Evolutionary conservation across 1,284 basidiomycete genomes (phyloP).

Genomic region (Apiotrichum laibachii): DNA sequence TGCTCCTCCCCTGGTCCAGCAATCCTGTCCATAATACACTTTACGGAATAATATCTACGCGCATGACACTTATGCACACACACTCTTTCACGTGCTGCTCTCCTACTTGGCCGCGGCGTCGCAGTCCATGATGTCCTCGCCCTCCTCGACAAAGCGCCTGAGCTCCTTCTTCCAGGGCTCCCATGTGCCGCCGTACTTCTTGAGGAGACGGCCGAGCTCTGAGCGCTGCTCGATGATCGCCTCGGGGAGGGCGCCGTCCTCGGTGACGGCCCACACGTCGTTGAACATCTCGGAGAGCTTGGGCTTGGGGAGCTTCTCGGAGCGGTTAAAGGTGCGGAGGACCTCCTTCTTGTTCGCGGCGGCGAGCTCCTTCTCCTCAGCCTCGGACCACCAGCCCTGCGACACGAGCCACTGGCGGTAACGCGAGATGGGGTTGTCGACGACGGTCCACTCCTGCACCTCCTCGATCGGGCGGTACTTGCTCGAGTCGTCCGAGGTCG

Average conservation of each 20-base stretch:
- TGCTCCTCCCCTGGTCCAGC: neutral
- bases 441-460: constrained; percentile 78
- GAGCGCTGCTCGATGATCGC: constrained; percentile 78
- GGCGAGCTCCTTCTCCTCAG: constrained; percentile 71
- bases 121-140: constrained; percentile 61
- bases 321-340: constrained; percentile 71
- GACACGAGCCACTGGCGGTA: constrained; percentile 79
- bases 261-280: constrained; percentile 62
- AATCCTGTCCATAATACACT: neutral
- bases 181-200: constrained; percentile 78
- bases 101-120: constrained; percentile 26
- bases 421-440: constrained; percentile 83
- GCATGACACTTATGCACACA: too few species aligned
- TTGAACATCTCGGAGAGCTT: constrained; percentile 77
- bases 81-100: too few species aligned
- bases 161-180: constrained; percentile 81
- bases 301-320: constrained; percentile 68
- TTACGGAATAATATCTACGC: too few species aligned
- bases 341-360: constrained; percentile 69
- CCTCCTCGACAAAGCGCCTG: constrained; percentile 73
- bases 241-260: constrained; percentile 74
- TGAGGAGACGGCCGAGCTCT: constrained; percentile 69
- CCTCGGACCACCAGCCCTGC: constrained; percentile 78
- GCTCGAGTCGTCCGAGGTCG: constrained; percentile 89
- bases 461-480: constrained; percentile 81